phyloP scores from a whole-genome alignment of 768 basidiomycete genomes.

The Cyathus striatus region DNA sequence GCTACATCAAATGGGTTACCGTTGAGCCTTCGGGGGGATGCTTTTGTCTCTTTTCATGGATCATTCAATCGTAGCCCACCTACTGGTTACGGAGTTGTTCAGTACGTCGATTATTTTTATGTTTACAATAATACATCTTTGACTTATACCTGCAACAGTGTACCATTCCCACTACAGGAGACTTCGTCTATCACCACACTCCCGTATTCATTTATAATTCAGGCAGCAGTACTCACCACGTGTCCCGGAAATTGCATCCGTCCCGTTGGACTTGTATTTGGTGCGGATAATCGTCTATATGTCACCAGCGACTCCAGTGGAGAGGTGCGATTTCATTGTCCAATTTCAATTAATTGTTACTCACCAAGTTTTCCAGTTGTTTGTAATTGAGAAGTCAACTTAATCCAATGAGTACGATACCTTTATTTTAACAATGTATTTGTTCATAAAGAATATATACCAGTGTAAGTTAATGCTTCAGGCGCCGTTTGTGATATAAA shows the following conservation, averaged over 20 bases:
- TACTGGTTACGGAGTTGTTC: slow-evolving; percentile 42
- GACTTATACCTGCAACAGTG: slow-evolving; percentile 10
- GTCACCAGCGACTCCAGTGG: slow-evolving; percentile 40
- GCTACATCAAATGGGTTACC: slow-evolving; percentile 15
- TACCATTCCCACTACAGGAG: slow-evolving; percentile 16
- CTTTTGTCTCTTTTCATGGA: slow-evolving; percentile 42
- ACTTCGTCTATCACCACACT: slow-evolving; percentile 5
- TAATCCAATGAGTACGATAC: too few relatives aligned
- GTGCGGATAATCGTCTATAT: slow-evolving; percentile 24
- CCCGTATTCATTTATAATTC: slow-evolving; percentile 28
- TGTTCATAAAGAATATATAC: too few relatives aligned
- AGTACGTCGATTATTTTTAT: slow-evolving; percentile 14
- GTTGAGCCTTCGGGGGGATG: slow-evolving; percentile 19
- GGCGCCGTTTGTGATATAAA: too few relatives aligned
- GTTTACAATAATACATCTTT: neutral
- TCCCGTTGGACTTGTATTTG: slow-evolving; percentile 39
- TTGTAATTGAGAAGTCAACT: too few relatives aligned
- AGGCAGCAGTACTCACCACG: slow-evolving; percentile 28
- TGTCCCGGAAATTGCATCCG: slow-evolving; percentile 39
- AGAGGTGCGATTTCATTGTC: slow-evolving; percentile 30
- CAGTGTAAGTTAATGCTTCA: too few relatives aligned
- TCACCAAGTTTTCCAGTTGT: too few relatives aligned
- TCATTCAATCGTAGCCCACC: slow-evolving; percentile 35
- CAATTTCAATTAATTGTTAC: too few relatives aligned
- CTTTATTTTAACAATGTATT: too few relatives aligned